Conservation (phyloP, 2,329 filamentous ascomycete species). For the Fusarium palustre region DNA sequence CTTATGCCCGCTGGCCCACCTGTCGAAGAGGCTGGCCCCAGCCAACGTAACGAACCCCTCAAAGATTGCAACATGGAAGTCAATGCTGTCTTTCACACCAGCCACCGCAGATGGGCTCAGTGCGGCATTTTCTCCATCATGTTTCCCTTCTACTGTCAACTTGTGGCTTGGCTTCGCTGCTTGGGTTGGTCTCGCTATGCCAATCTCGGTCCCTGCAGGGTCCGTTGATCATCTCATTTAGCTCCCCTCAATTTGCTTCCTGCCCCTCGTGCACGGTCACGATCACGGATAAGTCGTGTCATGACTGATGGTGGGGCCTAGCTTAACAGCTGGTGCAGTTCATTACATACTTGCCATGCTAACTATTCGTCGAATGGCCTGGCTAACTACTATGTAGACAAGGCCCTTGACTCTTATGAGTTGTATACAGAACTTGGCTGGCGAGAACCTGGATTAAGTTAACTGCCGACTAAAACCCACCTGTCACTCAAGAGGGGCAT, state of each 20-base stretch:
- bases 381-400: neutral
- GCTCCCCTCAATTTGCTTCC: conserved; percentile 31
- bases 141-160: neutral
- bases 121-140: conserved; percentile 38
- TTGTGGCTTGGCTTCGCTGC: conserved; percentile 22
- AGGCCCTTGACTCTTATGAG: neutral
- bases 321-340: conserved; percentile 3
- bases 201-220: conserved; percentile 33
- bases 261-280: conserved; percentile 37
- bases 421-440: conserved; percentile 4
- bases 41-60: conserved; percentile 14
- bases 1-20: conserved; percentile 31
- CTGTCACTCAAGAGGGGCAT: conserved; percentile 1
- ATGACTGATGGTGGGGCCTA: conserved; percentile 30
- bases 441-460: neutral
- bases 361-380: neutral
- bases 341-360: neutral
- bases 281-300: conserved; percentile 1
- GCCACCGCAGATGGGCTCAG: conserved; percentile 18
- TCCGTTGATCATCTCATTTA: conserved; percentile 43
- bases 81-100: conserved; percentile 11
- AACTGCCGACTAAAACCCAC: conserved; percentile 4
- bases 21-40: conserved; percentile 17
- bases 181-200: conserved; percentile 18
- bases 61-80: conserved; percentile 4